Base-by-base conservation (phyloP, 2,329 filamentous ascomycete species). In the Fusarium torreyae region DNA sequence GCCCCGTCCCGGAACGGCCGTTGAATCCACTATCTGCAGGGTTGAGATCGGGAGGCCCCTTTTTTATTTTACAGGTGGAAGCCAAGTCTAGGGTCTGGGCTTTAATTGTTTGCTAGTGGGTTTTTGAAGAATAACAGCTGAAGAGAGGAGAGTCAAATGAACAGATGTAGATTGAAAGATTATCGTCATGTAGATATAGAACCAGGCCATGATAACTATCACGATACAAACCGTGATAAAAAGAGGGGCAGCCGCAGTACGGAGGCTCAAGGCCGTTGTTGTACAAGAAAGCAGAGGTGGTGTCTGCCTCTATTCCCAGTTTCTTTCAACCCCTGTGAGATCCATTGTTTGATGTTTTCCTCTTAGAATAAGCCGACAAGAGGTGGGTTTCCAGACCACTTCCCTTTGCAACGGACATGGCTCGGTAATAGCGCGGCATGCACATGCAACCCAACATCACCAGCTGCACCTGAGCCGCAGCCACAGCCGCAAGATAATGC, bases 381-480 rank as follows among this genome's bases (percentile, higher is more conserved):
- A 49, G 33, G 51, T 69, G 57, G 56, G 57, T 54, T 60, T 33
- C 43, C 24, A 51, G 42, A 46, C 40, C 58, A 63, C 55, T 39
- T 14, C 8, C 18, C 53, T 33, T 39, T 43, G 26, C 38, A 48
- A 46, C 70, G 69, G 70, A 58, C 57, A 71, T 71, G 66, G 26
- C 56, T 74, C 72, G 72, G 71, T 42, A 51, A 53, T 73, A 59
- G 53, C 53, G 62, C 65, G 71, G 71, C 63, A 73, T 66, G 45
- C 22, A 14, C 63, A 73, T 66, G 45, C 22, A 14, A 44, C 65
- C 48, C 42, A 54, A n/a, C 59, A 39, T 20, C 9, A 55, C 53
- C 38, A 43, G 56, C 46, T 45, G 38, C 39, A 39, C 34, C 44
- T 26, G 56, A 43, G 36, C 31, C 50, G 56, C 60, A 65, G 63